A percentile compares a stretch with the other conserved stretches of the same genome.
Conservation (phyloP, 2,329 filamentous ascomycete species). For the Pseudocercospora musae region DNA sequence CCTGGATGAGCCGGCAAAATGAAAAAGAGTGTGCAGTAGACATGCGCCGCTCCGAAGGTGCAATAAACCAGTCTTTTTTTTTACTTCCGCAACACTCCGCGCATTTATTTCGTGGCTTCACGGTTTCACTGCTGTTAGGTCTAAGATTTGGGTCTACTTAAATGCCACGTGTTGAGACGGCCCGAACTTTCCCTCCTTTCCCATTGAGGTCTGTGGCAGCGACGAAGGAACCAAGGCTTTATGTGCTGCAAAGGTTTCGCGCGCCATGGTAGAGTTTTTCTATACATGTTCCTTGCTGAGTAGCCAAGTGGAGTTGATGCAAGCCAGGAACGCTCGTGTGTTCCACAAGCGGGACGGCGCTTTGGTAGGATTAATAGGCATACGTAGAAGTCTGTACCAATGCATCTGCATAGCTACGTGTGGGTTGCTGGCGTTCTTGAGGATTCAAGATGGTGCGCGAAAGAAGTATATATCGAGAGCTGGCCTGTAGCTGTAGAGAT, state of each 20-base stretch:
- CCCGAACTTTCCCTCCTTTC: not conserved
- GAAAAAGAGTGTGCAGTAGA: not conserved
- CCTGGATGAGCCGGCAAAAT: not conserved
- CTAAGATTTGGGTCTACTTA: not conserved
- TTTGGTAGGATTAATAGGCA: not conserved
- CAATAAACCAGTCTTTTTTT: not conserved
- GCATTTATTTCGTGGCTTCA: not conserved
- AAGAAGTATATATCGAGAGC: not conserved
- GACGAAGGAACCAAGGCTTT: not conserved
- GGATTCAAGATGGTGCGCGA: not conserved
- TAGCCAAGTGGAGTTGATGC: not conserved
- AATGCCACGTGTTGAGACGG: not conserved
- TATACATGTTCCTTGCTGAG: not conserved
- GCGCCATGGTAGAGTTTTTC: not conserved
- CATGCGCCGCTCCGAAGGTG: not conserved
- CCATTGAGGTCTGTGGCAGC: not conserved
- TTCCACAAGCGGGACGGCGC: not conserved
- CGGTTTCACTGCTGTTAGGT: not conserved
- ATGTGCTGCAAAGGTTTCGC: not conserved
- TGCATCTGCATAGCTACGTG: not conserved
- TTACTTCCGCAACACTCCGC: not conserved
- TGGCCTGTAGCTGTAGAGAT: no score
- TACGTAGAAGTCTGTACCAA: constrained; percentile 12
- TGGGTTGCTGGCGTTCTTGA: not conserved
- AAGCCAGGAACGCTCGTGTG: not conserved